phyloP scores from a whole-genome alignment of 345 rosid species.

The Brassica juncea region DNA sequence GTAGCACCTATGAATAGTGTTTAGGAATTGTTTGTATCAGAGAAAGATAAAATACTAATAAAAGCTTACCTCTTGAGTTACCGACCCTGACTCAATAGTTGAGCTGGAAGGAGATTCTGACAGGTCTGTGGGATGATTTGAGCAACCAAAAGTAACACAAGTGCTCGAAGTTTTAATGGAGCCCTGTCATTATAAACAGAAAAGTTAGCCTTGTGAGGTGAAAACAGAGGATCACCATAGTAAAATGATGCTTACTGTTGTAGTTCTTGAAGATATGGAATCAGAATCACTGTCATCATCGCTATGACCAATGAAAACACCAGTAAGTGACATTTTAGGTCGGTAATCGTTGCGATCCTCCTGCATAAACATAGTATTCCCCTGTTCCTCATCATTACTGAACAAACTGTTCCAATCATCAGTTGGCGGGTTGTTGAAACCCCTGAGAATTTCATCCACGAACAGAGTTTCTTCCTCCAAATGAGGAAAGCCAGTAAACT shows the following conservation, averaged over 20 bases:
- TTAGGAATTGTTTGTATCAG: not conserved
- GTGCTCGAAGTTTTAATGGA: constrained; percentile 8
- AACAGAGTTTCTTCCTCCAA: not conserved
- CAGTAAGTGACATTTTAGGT: not conserved
- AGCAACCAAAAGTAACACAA: constrained; percentile 23
- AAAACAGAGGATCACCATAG: constrained; percentile 8
- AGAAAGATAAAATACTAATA: not conserved
- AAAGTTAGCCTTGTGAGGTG: not conserved
- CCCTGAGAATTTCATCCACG: not conserved
- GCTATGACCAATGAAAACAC: not conserved
- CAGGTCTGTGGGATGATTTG: not conserved
- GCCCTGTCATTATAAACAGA: not conserved
- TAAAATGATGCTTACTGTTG: constrained; percentile 23
- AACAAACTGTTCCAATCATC: not conserved
- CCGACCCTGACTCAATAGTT: not conserved
- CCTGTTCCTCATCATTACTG: not conserved
- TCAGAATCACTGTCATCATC: constrained; percentile 21
- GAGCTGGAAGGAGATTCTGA: not conserved
- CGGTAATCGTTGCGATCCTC: not conserved
- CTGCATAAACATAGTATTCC: not conserved
- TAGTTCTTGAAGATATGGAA: not conserved
- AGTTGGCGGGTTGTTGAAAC: too few species aligned
- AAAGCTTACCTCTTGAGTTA: constrained; percentile 1
- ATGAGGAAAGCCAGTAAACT: not conserved
- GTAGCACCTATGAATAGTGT: not conserved